phyloP scores from a whole-genome alignment of 257 asterid genomes.

The Plantago ovata region DNA sequence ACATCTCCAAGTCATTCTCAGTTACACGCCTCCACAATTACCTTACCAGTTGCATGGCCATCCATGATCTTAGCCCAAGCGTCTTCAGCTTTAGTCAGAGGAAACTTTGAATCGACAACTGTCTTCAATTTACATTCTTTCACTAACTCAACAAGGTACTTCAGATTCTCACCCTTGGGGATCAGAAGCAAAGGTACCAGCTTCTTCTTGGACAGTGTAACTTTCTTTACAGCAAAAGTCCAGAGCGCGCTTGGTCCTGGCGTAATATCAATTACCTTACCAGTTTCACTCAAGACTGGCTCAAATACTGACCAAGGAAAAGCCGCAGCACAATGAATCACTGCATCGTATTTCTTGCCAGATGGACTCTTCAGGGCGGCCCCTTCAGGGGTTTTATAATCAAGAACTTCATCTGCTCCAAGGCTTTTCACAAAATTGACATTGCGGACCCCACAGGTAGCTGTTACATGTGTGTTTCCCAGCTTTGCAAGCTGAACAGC shows the following conservation, averaged over 20 bases:
- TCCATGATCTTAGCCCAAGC: constrained; percentile 64
- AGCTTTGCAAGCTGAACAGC: constrained; percentile 75
- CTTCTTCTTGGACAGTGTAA: constrained; percentile 45
- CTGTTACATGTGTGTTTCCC: constrained; percentile 59
- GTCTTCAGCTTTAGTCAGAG: constrained; percentile 49
- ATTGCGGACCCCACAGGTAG: constrained; percentile 67
- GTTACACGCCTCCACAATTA: constrained; percentile 26
- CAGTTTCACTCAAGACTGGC: constrained; percentile 37
- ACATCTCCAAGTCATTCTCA: neutral
- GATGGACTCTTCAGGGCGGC: constrained; percentile 65
- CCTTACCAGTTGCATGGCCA: constrained; percentile 68
- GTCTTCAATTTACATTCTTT: constrained; percentile 54
- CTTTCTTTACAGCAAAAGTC: constrained; percentile 49
- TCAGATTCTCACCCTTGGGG: constrained; percentile 34
- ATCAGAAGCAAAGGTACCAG: constrained; percentile 43
- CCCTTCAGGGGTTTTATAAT: constrained; percentile 62
- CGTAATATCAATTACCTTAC: constrained; percentile 57
- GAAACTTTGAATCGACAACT: constrained; percentile 40
- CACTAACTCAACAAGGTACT: constrained; percentile 41
- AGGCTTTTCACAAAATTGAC: constrained; percentile 47
- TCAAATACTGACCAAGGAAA: constrained; percentile 57
- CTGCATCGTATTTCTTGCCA: constrained; percentile 53
- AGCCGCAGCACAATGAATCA: constrained; percentile 50
- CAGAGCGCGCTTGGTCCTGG: constrained; percentile 48
- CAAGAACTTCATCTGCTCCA: constrained; percentile 75